Base-by-base conservation (phyloP, 495 filamentous ascomycete genomes). In the Ascodesmis nigricans region DNA sequence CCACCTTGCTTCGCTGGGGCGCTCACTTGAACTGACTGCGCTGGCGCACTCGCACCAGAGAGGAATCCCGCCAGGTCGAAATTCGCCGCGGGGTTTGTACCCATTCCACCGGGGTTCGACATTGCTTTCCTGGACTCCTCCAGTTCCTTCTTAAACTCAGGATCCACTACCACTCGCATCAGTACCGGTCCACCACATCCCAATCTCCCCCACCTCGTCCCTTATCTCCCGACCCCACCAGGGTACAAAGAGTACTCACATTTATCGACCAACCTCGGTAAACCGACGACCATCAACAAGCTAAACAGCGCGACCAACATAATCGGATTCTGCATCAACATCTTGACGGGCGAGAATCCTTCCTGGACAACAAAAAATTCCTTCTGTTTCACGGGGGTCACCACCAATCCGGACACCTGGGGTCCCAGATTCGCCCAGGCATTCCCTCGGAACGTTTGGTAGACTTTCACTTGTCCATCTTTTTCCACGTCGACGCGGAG, bases 231-330 rank as follows among this genome's bases (percentile, higher is more conserved):
- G 16, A 26, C 11, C 2, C 14, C 21, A 7, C 19, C 8, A 27
- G 20, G 24, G 20, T 14, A 18, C 33, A 23, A 19, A 27, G 36
- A 18, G 38, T 33, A 68, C 82, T 36, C 69, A 93, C 83, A 91
- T 44, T 91, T 93, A 33, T 95, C 82, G 57, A 95, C 69, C 21
- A 97, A 51, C 55, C 92, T 83, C 5, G 87, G 87, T 71, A 95
- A 71, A 18, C 82, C 82, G 32, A 93, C 58, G 25, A 91, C 81
- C 29, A 91, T 55, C 0, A 53, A 71, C 62, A 93, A 61, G 20
- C 72, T 76, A 15, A 84, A 71, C 14, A 91, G 52, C 8, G 75
- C 78, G 56, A 97, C 67, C 28, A 97, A 58, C 36, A 97, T 91
- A 78, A 95, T 95, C 2, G 87, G 87, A 48, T 75, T 92, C 56